Conservation (phyloP, 2,329 filamentous ascomycete species). For the Fusarium buxicola region DNA sequence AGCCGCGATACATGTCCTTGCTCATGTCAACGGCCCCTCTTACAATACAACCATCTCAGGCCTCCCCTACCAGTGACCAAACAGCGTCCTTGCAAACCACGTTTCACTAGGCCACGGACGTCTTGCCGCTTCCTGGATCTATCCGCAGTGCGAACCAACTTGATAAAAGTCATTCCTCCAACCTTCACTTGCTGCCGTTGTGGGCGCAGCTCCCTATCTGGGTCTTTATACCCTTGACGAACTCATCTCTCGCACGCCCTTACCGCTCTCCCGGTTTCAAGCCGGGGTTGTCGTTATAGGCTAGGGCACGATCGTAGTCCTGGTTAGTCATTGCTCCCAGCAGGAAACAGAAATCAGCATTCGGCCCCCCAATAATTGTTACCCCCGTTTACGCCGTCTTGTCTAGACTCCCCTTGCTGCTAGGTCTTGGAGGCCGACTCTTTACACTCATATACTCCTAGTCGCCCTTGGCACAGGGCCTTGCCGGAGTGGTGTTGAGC, state of each 20-base stretch:
- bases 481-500: slow-evolving; percentile 7
- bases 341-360: slow-evolving; percentile 31
- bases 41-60: slow-evolving; percentile 36
- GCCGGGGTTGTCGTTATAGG: slow-evolving; percentile 27
- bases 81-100: slow-evolving; percentile 37
- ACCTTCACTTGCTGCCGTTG: not conserved
- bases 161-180: slow-evolving; percentile 19
- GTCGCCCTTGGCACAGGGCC: slow-evolving; percentile 15
- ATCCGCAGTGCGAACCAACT: slow-evolving; percentile 22
- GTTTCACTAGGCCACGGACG: slow-evolving; percentile 33
- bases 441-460: slow-evolving; percentile 23
- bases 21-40: slow-evolving; percentile 34
- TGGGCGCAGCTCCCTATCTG: slow-evolving; percentile 4
- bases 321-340: slow-evolving; percentile 26
- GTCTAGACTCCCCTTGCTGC: slow-evolving; percentile 11
- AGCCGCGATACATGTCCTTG: slow-evolving; percentile 39
- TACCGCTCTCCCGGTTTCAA: slow-evolving; percentile 34
- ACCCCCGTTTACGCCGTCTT: slow-evolving; percentile 12
- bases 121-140: slow-evolving; percentile 36
- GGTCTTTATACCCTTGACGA: slow-evolving; percentile 5
- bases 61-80: slow-evolving; percentile 35
- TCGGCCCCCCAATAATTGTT: slow-evolving; percentile 26
- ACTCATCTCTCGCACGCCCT: slow-evolving; percentile 20
- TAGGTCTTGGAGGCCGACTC: slow-evolving; percentile 6
- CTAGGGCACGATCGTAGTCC: slow-evolving; percentile 23